Percentiles rank a stretch among this genome's conserved stretches.
Conservation (phyloP, 163 green algal species). For the Picocystis sp. region DNA sequence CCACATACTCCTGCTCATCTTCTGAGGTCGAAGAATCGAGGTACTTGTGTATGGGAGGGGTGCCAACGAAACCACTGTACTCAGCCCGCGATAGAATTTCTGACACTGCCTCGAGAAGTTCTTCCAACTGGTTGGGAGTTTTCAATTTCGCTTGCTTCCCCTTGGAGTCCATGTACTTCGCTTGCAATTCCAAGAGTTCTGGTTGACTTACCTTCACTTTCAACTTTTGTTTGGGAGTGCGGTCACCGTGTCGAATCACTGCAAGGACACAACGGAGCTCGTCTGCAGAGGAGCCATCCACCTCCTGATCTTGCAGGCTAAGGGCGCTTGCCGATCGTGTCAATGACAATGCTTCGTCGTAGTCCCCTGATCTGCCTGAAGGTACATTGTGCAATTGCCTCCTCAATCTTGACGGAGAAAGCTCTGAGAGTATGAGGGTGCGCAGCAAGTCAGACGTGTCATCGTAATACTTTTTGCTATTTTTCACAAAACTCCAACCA, state of each 20-base stretch:
- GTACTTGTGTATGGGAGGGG: constrained; percentile 5
- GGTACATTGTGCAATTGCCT: too few relatives aligned
- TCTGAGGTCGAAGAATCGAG: constrained; percentile 9
- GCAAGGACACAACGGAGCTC: constrained; percentile 89
- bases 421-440: constrained; percentile 52
- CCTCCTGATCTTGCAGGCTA: constrained; percentile 1
- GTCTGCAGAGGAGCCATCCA: constrained; percentile 10
- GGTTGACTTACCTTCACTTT: constrained; percentile 53
- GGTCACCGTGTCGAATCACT: constrained; percentile 86
- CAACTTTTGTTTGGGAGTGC: constrained; percentile 98
- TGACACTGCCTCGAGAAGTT: constrained; percentile 75
- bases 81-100: constrained; percentile 35
- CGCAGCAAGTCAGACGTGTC: constrained; percentile 56
- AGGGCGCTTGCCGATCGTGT: background rate
- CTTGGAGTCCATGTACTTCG: constrained; percentile 77
- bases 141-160: constrained; percentile 96
- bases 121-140: constrained; percentile 72
- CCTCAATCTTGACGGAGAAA: constrained; percentile 13
- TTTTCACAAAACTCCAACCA: constrained; percentile 96
- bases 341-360: too few relatives aligned
- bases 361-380: too few relatives aligned
- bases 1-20: constrained; percentile 6
- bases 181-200: constrained; percentile 64
- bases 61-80: background rate
- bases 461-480: constrained; percentile 85